Conservation (phyloP, 176 grass and related monocot species). For the Rhipidocladum racemiflorum region DNA sequence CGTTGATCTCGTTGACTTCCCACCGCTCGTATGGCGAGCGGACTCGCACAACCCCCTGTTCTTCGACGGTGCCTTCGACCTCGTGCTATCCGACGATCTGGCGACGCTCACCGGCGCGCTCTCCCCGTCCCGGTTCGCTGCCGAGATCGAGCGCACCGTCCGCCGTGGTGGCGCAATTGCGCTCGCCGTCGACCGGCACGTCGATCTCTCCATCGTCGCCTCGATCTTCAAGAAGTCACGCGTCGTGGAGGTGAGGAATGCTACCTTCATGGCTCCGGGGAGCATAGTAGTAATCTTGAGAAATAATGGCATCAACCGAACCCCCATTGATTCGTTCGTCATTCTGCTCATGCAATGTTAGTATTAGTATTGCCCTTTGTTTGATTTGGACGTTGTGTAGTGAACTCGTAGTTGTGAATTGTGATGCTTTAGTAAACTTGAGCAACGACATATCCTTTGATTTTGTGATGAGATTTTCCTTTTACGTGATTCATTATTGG, state of each 20-base stretch:
- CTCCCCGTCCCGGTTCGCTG: slow-evolving; percentile 59
- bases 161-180: slow-evolving; percentile 46
- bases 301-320: slow-evolving; percentile 30
- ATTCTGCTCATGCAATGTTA: background rate
- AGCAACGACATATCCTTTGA: background rate
- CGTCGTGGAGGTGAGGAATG: slow-evolving; percentile 48
- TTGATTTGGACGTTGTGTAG: background rate
- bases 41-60: slow-evolving; percentile 73
- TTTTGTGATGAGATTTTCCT: background rate
- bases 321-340: slow-evolving; percentile 14
- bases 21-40: slow-evolving; percentile 51
- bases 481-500: background rate
- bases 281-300: slow-evolving; percentile 45
- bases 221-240: slow-evolving; percentile 55
- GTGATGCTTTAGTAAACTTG: background rate
- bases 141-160: slow-evolving; percentile 66
- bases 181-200: slow-evolving; percentile 32
- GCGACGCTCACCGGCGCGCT: slow-evolving; percentile 50
- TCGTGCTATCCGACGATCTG: slow-evolving; percentile 43
- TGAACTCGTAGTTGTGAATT: background rate
- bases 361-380: background rate
- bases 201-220: slow-evolving; percentile 25
- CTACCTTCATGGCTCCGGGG: slow-evolving; percentile 44
- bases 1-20: slow-evolving; percentile 75
- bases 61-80: slow-evolving; percentile 73